Conservation (phyloP, 495 filamentous ascomycete species). For the Penicillium dipodomyicola region DNA sequence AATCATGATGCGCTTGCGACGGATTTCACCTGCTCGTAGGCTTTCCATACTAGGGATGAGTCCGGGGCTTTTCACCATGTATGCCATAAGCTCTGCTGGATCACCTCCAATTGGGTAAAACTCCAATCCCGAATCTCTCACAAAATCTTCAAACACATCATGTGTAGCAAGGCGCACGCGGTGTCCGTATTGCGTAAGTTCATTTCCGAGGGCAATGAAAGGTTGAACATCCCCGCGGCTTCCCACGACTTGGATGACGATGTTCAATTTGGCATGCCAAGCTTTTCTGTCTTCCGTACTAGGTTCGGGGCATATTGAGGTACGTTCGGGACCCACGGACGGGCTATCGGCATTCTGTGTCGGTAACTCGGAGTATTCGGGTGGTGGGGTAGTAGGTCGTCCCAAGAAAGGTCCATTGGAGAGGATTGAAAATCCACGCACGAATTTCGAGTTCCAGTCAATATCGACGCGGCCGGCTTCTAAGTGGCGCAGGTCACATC, state of each 20-base stretch:
- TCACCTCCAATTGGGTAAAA: constrained; percentile 60
- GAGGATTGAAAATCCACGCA: neutral
- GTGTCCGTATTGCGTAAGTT: no score
- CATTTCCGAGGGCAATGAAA: no score
- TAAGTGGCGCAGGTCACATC: neutral
- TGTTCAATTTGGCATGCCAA: neutral
- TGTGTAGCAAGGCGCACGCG: neutral
- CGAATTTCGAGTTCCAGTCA: neutral
- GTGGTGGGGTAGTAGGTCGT: neutral
- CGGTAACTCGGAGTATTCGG: neutral
- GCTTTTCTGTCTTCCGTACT: neutral
- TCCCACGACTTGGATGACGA: no score
- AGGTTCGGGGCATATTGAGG: neutral
- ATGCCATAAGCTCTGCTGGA: constrained; percentile 58
- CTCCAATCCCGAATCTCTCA: neutral
- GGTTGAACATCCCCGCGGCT: no score
- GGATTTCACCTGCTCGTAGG: constrained; percentile 41
- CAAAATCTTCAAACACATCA: neutral
- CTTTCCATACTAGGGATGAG: constrained; percentile 43
- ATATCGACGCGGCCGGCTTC: neutral
- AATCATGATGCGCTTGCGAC: constrained; percentile 41
- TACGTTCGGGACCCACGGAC: neutral
- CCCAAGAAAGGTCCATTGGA: neutral
- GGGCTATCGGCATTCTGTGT: neutral
- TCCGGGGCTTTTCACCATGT: constrained; percentile 51